These are phyloP conservation scores for Skeletonema potamos DNA, from an alignment of 108 stramenopile species.

Conservation along the genomic window DNA sequence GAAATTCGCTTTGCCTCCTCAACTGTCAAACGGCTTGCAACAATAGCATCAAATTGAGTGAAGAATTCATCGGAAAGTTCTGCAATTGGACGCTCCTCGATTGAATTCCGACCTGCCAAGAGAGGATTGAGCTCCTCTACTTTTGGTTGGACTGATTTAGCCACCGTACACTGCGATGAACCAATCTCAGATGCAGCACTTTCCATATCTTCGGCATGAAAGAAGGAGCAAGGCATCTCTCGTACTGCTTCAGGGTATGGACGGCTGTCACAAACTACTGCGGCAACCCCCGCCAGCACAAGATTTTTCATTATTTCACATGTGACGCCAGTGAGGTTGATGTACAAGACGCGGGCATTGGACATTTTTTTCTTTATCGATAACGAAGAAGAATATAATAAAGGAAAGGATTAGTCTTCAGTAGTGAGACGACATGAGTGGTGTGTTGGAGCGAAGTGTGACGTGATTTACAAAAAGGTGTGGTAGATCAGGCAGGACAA, in stretches of 20 bases:
- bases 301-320: slow-evolving; percentile 93
- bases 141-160: slow-evolving; percentile 64
- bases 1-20: slow-evolving; percentile 66
- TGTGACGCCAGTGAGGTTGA: slow-evolving; percentile 82
- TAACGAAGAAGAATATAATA: not conserved
- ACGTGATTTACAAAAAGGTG: not conserved
- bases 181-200: slow-evolving; percentile 7
- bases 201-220: slow-evolving; percentile 40
- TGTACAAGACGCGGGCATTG: slow-evolving; percentile 86
- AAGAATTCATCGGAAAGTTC: slow-evolving; percentile 70
- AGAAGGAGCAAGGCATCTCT: slow-evolving; percentile 53
- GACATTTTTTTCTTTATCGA: slow-evolving; percentile 71
- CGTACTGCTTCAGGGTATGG: slow-evolving; percentile 57
- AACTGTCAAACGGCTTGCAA: slow-evolving; percentile 72
- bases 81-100: slow-evolving; percentile 48
- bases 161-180: slow-evolving; percentile 48
- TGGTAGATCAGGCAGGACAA: not conserved
- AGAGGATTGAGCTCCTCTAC: slow-evolving; percentile 92
- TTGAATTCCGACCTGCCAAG: slow-evolving; percentile 71
- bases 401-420: not conserved
- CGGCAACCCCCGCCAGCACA: slow-evolving; percentile 87
- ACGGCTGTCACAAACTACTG: slow-evolving; percentile 79
- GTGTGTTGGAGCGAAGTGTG: not conserved
- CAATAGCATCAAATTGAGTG: slow-evolving; percentile 72
- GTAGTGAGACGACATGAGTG: not conserved